Base-by-base conservation (phyloP, 805 yeast species). In the Saccharomycopsis capsularis region DNA sequence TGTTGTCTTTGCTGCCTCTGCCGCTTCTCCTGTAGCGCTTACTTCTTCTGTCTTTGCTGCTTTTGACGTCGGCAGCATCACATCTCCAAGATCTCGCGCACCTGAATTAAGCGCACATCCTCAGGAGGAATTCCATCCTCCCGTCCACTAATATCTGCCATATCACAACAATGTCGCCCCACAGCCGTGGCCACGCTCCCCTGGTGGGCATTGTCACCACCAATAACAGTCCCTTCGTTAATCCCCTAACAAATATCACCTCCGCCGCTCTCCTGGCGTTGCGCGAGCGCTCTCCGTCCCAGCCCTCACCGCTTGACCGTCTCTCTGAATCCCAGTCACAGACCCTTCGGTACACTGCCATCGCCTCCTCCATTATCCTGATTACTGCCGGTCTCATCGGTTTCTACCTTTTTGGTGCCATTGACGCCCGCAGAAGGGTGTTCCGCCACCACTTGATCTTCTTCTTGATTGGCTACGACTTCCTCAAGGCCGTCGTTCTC, bases 361-460 rank as follows among this genome's bases (percentile, higher is more conserved):
- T 80, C 5, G 58, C 74, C 0, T 65, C 83, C 0, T 70, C 82
- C 1, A 63, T 74, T 4, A 50, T 67, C 3, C 78, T 85, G 16
- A 64, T 81, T 1, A 44, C 71, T 2, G 63, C 73, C 39, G 85
- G 90, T n/a, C 56, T 82, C 3, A 55, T 71, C 0, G 81, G 85
- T 5, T 68, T 85, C 51, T 86, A 82, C 61, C 64, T 74, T 51
- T 71, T 80, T 49, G 65, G 70, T 2, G 78, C 82, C 48, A 81
- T 83, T 29, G 89, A 83, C 60, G 84, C 81, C 2, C 66, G 78
- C 53, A 68, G 79, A 46, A 57, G 75, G 34, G 78, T 79, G 22
- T 85, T 85, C 64, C 70, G 89, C 42, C 91, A 84, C 61, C 80
- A 79, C 49, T 69, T 89, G 52, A 81, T 88, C 55, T 67, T 79